phyloP scores from a whole-genome alignment of 225 moss, liverwort and hornwort genomes.

The Rhytidiadelphus loreus region DNA sequence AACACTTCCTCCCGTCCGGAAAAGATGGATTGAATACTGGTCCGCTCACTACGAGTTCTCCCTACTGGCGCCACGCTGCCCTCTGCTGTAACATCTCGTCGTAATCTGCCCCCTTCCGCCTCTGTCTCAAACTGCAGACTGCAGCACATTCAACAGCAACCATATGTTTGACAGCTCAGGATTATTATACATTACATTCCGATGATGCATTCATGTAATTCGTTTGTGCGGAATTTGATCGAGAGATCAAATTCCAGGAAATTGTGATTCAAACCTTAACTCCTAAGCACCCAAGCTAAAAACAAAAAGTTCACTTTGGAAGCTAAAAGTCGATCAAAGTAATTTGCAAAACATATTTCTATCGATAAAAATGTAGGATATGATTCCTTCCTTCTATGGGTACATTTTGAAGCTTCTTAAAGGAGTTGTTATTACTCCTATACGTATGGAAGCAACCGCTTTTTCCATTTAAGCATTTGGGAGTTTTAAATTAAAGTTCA shows the following conservation, averaged over 20 bases:
- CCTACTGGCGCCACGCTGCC: conserved; percentile 75
- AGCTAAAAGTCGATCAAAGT: neutral
- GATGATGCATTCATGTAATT: neutral
- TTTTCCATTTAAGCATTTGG: neutral
- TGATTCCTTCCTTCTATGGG: neutral
- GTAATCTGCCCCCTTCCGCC: conserved; percentile 71
- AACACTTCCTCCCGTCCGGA: conserved; percentile 86
- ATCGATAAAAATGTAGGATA: neutral
- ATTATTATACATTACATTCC: neutral
- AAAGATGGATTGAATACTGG: conserved; percentile 54
- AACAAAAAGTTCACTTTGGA: neutral
- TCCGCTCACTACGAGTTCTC: conserved; percentile 35
- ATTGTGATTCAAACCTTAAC: neutral
- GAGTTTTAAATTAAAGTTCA: neutral
- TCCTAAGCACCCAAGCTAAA: neutral
- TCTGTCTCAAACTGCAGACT: conserved; percentile 96
- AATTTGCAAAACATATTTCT: neutral
- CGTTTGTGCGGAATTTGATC: neutral
- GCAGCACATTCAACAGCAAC: neutral
- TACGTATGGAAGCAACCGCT: neutral
- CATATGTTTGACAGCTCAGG: neutral
- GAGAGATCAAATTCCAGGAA: neutral
- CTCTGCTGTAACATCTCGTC: conserved; percentile 70
- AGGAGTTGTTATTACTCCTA: neutral
- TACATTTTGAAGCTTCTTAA: neutral